Evolutionary conservation across 805 yeast species (phyloP), one percentile per base, ranked within the genome.

Genomic region (Ogataea kodamae): DNA sequence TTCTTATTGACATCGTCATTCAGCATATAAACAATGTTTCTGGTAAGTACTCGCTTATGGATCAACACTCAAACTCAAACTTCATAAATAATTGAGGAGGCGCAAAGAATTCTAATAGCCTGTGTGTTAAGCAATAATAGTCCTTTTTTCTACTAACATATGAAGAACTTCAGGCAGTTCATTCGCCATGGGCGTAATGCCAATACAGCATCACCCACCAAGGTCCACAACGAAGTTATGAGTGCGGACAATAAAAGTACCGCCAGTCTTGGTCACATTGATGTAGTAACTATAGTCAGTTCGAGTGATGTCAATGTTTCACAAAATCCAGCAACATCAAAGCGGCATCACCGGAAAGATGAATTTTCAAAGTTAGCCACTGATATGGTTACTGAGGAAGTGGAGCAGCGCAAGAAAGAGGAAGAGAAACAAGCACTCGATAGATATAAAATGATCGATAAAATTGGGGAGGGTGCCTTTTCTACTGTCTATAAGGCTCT

Each of bases 391-490:
- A 44, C 45, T 9, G 57, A 58, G 32, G 64, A 62, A 37, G 49
- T 49, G 22, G 45, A 50, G 26, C 33, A 43, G 9, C 48, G 52
- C 20, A 34, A 30, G 14, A 30, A 41, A 22, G 39, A 39, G 19
- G 43, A 45, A 25, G 48, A 52, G 20, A 46, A 45, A 25, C 52
- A 50, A 28, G 49, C 55, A 3, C 46, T 62, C 24, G 57, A 57
- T 17, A 43, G 61, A 15, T 75, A 74, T 51, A 53, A 63, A 28
- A 57, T 75, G 18, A 37, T 63, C 33, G 72, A 68, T 15, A 67
- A 68, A 30, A 57, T 75, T 41, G 81, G 81, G 10, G 81, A 75
- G 50, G 81, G 81, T 11, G 81, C 81, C 0, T 75, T 75, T 40
- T 72, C 78, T 1, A 59, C 65, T 8, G 81, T 75, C 14, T 71